phyloP scores from a whole-genome alignment of 768 basidiomycete species.

The Collybia mongolica region DNA sequence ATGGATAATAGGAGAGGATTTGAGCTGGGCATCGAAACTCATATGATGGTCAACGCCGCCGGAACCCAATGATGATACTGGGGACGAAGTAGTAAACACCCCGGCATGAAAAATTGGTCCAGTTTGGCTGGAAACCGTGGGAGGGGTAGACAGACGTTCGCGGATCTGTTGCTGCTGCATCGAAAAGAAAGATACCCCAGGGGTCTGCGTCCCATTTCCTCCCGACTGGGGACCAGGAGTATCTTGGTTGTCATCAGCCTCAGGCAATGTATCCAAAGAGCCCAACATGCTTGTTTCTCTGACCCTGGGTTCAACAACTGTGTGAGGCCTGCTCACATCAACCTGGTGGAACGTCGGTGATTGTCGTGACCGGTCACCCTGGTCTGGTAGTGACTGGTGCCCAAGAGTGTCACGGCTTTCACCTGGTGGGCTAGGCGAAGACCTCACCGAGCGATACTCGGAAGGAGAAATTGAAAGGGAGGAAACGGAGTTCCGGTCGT shows the following conservation, averaged over 20 bases:
- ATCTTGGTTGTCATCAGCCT: slow-evolving; percentile 45
- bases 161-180: slow-evolving; percentile 34
- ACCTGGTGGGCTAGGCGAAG: slow-evolving; percentile 65
- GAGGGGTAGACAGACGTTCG: slow-evolving; percentile 44
- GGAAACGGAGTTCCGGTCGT: slow-evolving; percentile 52
- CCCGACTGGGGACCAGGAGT: slow-evolving; percentile 32
- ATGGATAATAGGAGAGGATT: slow-evolving; percentile 70
- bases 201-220: slow-evolving; percentile 15
- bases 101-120: slow-evolving; percentile 41
- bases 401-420: slow-evolving; percentile 31
- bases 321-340: slow-evolving; percentile 44
- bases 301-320: slow-evolving; percentile 32
- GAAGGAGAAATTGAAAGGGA: slow-evolving; percentile 59
- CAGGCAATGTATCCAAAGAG: slow-evolving; percentile 51
- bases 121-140: slow-evolving; percentile 34
- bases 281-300: slow-evolving; percentile 52
- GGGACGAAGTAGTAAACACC: slow-evolving; percentile 63
- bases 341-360: slow-evolving; percentile 47
- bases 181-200: slow-evolving; percentile 35
- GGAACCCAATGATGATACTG: slow-evolving; percentile 77
- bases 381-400: slow-evolving; percentile 33
- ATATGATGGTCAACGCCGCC: slow-evolving; percentile 54
- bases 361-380: slow-evolving; percentile 36
- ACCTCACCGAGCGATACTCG: slow-evolving; percentile 65
- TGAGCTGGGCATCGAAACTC: slow-evolving; percentile 73